Evolutionary conservation across 176 grass and related monocot genomes (phyloP), one percentile per base, ranked within the genome.

Genomic region (Ensete ventricosum): DNA sequence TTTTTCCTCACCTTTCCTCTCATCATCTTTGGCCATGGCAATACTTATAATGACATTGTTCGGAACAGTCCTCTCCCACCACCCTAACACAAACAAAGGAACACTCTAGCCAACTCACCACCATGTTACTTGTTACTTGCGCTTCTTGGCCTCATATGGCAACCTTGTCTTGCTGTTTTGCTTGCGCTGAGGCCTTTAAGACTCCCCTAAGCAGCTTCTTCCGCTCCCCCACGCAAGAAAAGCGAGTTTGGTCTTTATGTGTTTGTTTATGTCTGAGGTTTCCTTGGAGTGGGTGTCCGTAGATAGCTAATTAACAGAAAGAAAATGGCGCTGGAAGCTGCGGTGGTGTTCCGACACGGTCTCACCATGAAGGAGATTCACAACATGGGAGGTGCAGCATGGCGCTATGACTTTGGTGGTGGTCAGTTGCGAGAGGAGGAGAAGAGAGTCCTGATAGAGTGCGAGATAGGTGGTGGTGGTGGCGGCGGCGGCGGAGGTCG

Each of bases 321-420:
- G 75, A 50, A 20, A 60, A 96, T 96, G 89, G 89, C 89, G 17
- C 76, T 96, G 80, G 92, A 96, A 62, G 86, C 92, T 24, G 80
- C 82, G 59, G 84, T 91, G 59, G 84, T 91, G 71, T 91, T 83
- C 78, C 80, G 86, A 17, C 77, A 76, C 19, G 84, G 82, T 14
- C 48, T 69, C 76, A 54, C 27, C 76, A 77, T 67, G 62, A 77
- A 77, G 62, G 76, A 77, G 62, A 24, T 77, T 26, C 69, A 69
- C 55, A 9, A 72, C 79, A 82, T 83, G 82, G 77, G 54, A 67
- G 78, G 48, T 68, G 84, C 52, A 62, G 84, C 49, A 52, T 84
- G 84, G 80, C 54, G 67, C 72, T 71, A 71, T 60, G 55, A 55
- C 53, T 66, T 81, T 11, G 20, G 3, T 0, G 62, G 22, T 14